Base-by-base conservation (phyloP, 2,329 filamentous ascomycete species). In the Ophiognomonia clavigignenti-juglandacearum region DNA sequence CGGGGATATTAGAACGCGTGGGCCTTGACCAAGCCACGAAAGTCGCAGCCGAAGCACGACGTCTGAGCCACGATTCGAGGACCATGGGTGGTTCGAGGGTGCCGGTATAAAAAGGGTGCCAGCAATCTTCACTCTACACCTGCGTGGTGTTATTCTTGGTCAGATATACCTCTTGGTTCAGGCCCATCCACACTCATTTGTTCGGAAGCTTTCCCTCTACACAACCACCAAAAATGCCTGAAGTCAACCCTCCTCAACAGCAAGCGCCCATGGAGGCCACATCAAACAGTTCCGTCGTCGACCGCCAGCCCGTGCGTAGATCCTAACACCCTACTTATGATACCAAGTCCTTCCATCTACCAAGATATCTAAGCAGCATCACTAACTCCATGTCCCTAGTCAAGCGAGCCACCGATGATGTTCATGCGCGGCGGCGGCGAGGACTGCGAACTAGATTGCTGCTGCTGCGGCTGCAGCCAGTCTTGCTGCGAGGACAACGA, bases 391-490 rank as follows among this genome's bases (percentile, higher is more conserved):
- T 24, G 1, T 16, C 10, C 19, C n/a, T 13, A 51, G 49, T 31
- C 23, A 4, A 37, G 24, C 31, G 45, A 48, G 49, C 40, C 41
- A 4, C 49, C 39, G 8, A 48, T 48, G 49, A 43, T 42, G 22
- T 35, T 51, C 22, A 20, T 51, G 16, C 45, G 45, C 23, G 45
- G 49, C 16, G 49, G 45, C 19, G 49, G 47, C 27, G 49, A 48
- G 23, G 48, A 51, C 3, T 51, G 49, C 18, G 45, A 35, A 6
- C 8, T 35, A 14, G 32, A 45, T 26, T 45, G 43, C 35, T 45
- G 45, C 23, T 51, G 40, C 38, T 42, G 46, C 10, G 46, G 45
- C 4, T 51, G 45, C 11, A 34, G 38, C 35, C 42, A 40, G 20
- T 40, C 40, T 1, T 51, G 49, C 18, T 18, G 45, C 20, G 45